Evolutionary conservation across 768 basidiomycete species (phyloP), one percentile per base, ranked within the genome.

Genomic region (Boletus subcaerulescens): DNA sequence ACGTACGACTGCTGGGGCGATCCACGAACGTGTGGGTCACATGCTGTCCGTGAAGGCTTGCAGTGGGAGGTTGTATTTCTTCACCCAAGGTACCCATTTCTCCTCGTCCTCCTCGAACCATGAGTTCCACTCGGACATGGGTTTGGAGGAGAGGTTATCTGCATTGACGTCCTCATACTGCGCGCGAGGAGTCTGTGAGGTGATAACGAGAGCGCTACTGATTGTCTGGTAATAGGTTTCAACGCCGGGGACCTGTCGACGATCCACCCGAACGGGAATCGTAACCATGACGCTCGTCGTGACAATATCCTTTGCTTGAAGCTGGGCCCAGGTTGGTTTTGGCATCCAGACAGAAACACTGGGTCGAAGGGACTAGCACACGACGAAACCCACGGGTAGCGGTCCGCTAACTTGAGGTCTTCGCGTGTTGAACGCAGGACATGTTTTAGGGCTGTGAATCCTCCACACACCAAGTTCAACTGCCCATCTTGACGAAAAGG

Each of bases 31-130:
- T 10, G 11, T 20, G 12, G 18, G 8, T 20, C 18, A 18, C 38
- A 39, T 17, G 24, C 22, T n/a, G 7, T 9, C 13, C 17, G 4
- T 5, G 7, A 8, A 41, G n/a, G 40, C 17, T 9, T 2, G 32
- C 9, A n/a, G 43, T n/a, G 26, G n/a, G 1, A 7, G 4, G 6
- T 1, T 2, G 12, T 5, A 7, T 14, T 13, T 10, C 9, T 13
- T 26, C 24, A 9, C 38, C 60, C 52, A 56, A 5, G 48, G 51
- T 26, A 50, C 55, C 52, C 59, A 61, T 12, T 29, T 38, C 4
- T 61, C 53, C 17, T 18, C 2, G n/a, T 1, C 3, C 33, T 40
- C 48, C 55, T 18, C 39, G 11, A 40, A 40, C 39, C 17, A 18
- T 9, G 17, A 5, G 18, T 20, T 4, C 9, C 15, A 8, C 10